Conservation (phyloP, 139 green algal genomes). For the Volvox reticuliferus region DNA sequence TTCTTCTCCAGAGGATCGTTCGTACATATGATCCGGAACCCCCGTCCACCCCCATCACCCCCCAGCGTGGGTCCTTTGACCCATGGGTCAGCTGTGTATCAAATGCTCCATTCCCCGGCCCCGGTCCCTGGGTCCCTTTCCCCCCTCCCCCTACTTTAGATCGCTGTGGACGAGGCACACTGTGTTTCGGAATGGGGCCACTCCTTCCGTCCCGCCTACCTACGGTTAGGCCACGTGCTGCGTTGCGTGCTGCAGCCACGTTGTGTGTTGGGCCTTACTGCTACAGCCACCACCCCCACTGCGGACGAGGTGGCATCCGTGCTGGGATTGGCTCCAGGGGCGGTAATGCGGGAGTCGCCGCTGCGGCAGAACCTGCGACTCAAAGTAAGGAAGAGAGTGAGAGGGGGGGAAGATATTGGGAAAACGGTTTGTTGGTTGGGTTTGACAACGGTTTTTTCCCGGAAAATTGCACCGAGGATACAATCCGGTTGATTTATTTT, state of each 20-base stretch:
- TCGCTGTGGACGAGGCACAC: conserved; percentile 92
- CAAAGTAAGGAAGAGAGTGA: conserved; percentile 50
- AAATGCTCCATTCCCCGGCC: too few species aligned
- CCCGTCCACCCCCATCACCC: too few species aligned
- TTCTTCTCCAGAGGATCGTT: too few species aligned
- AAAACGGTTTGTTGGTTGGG: not conserved
- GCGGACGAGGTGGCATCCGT: conserved; percentile 49
- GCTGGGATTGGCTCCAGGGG: conserved; percentile 69
- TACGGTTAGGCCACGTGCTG: conserved; percentile 79
- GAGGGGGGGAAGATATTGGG: not conserved
- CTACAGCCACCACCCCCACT: conserved; percentile 87
- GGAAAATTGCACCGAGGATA: too few species aligned
- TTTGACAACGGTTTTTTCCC: too few species aligned
- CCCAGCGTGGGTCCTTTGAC: too few species aligned
- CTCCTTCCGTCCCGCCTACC: conserved; percentile 93
- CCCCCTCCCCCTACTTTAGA: conserved; percentile 45
- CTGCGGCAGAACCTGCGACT: conserved; percentile 87
- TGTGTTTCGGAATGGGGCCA: conserved; percentile 97
- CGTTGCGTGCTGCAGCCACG: conserved; percentile 60
- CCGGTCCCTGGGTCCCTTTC: not conserved
- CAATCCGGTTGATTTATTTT: too few species aligned
- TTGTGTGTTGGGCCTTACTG: conserved; percentile 89
- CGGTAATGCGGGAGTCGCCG: conserved; percentile 71
- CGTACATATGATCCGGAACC: too few species aligned
- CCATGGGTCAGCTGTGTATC: too few species aligned